phyloP scores from a whole-genome alignment of 2,329 filamentous ascomycete species.

The Paecilomyces formosus region DNA sequence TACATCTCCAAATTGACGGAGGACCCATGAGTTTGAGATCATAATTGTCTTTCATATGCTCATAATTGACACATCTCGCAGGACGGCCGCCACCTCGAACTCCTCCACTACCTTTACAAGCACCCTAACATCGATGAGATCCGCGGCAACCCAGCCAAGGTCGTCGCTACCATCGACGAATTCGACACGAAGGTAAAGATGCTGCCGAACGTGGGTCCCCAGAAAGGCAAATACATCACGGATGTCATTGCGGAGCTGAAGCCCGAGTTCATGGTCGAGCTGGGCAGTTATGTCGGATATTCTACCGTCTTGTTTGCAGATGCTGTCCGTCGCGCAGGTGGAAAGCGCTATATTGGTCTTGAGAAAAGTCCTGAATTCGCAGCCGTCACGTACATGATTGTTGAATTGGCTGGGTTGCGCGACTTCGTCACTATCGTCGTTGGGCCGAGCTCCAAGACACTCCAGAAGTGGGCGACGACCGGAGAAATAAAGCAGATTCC shows the following conservation, averaged over 20 bases:
- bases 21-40: neutral
- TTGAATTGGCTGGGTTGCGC: constrained; percentile 26
- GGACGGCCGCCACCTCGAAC: constrained; percentile 9
- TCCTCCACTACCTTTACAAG: constrained; percentile 58
- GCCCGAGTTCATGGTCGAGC: constrained; percentile 22
- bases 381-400: constrained; percentile 21
- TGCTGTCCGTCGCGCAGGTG: constrained; percentile 14
- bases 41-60: neutral
- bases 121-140: constrained; percentile 53
- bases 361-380: constrained; percentile 27
- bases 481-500: constrained; percentile 23
- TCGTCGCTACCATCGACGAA: constrained; percentile 61
- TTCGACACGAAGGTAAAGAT: constrained; percentile 59
- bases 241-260: constrained; percentile 55
- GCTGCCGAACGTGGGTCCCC: constrained; percentile 68
- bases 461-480: constrained; percentile 18
- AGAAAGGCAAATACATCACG: constrained; percentile 62
- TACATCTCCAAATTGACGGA: neutral
- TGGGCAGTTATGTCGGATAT: constrained; percentile 30
- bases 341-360: constrained; percentile 26
- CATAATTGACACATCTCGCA: neutral
- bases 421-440: constrained; percentile 25
- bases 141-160: constrained; percentile 51
- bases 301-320: constrained; percentile 27
- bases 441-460: constrained; percentile 21